Evolutionary conservation across 2,329 filamentous ascomycete genomes (phyloP), one percentile per base, ranked within the genome.

Genomic region (Rutstroemia sp.): DNA sequence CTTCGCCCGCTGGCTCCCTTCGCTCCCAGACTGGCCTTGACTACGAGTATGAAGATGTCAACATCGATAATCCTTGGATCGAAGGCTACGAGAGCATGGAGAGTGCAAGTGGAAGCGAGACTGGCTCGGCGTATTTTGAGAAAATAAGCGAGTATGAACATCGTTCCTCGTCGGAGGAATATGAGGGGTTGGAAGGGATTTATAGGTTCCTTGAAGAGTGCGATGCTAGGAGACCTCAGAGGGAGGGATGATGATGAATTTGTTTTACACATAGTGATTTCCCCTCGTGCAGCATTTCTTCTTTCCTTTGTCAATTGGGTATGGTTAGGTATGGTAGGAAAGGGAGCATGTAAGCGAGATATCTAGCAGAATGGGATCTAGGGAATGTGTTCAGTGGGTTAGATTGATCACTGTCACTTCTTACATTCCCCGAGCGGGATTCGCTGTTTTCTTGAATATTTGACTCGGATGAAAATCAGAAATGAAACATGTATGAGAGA

Each of bases 201-300:
- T 83, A 84, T 64, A 75, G 76, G 51, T 87, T 87, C 65, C 74
- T 87, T 57, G 79, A 83, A 63, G 78, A 85, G 61, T 84, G 83
- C 63, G 82, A 86, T 68, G 64, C 48, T 14, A 47, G 54, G 8
- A 56, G 48, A 23, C 36, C 53, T 4, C 51, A 40, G 10, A 14
- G 17, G 23, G 30, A 16, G 17, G 25, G 17, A 16, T 42, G 10
- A 34, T 34, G 4, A 12, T 34, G n/a, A 5, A 17, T 23, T 49
- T 10, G 5, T 19, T 8, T 34, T 3, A 12, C 36, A 42, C 39
- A 8, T 42, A 9, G 16, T 42, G 16, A 42, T 19, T 42, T 42
- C 16, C 39, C n/a, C 39, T 42, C 17, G n/a, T n/a, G 6, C 16
- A 19, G 16, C 17, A 2, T 8, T 42, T 42, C 7, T 19, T 42